Base-by-base conservation (phyloP, 352 stramenopile species). In the Elongisporangium anandrum region DNA sequence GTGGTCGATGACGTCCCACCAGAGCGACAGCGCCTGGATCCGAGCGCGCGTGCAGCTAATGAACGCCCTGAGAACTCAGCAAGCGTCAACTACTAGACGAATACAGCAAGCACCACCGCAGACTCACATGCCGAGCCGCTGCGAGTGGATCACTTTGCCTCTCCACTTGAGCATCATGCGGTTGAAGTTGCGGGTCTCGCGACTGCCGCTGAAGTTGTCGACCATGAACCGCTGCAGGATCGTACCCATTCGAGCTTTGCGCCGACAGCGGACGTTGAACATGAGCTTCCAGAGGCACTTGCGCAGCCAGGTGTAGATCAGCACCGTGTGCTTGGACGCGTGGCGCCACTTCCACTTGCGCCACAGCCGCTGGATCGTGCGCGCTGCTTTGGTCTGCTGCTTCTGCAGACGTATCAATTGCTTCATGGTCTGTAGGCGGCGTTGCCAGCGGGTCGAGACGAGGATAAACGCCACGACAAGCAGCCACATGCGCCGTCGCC, bases 131-230 rank as follows among this genome's bases (percentile, higher is more conserved):
- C 79, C 69, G 24, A 79, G 54, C 3, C 75, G 78, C 63, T 94
- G 80, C 26, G 78, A 85, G 26, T 65, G 64, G 49, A 94, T 89
- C 50, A 94, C 79, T 56, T 90, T 90, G 59, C 54, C 52, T 20
- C 84, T 77, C 84, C 84, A 93, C 50, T 75, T 75, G 47, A 81
- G 23, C 84, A 93, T 91, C 66, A 91, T 77, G 23, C 77, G 69
- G 48, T 86, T 87, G 45, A 93, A 90, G 52, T 90, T 91, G 58
- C 77, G 70, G 2, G 69, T 85, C 58, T 88, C 81, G 23, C 72
- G 67, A 34, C 71, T 90, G 17, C 75, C 79, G 8, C 66, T 73
- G 39, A 69, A 76, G 52, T 90, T 53, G 51, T 87, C 69, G 16
- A 87, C 45, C 61, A 91, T 68, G 55, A 94, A 92, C 24, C 75